phyloP scores from a whole-genome alignment of 768 basidiomycete species.

The Nidularia pulvinata region DNA sequence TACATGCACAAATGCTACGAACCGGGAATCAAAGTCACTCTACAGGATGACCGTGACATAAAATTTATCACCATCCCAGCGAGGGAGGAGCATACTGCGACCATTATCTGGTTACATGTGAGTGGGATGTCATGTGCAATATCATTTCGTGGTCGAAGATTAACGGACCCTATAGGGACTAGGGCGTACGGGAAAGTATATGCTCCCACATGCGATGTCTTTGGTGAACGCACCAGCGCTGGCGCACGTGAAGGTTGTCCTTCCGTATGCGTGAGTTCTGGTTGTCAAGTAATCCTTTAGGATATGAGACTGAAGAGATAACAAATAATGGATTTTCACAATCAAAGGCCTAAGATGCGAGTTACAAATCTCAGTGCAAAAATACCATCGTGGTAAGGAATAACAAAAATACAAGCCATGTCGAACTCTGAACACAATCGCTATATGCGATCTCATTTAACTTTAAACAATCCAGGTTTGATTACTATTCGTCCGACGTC shows the following conservation, averaged over 20 bases:
- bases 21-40: too few species aligned
- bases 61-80: too few species aligned
- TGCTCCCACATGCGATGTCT: too few species aligned
- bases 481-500: slow-evolving; percentile 48
- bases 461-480: slow-evolving; percentile 58
- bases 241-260: slow-evolving; percentile 66
- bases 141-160: too few species aligned
- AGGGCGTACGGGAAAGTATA: too few species aligned
- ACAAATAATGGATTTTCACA: background rate
- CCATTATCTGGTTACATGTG: too few species aligned
- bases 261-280: slow-evolving; percentile 53
- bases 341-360: slow-evolving; percentile 24
- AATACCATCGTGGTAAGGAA: slow-evolving; percentile 47
- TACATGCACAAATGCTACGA: too few species aligned
- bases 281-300: slow-evolving; percentile 8
- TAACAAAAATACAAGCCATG: slow-evolving; percentile 6
- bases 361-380: slow-evolving; percentile 19
- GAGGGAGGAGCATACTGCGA: too few species aligned
- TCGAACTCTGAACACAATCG: background rate
- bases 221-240: slow-evolving; percentile 21
- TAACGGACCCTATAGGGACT: too few species aligned
- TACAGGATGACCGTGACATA: too few species aligned
- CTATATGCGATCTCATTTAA: slow-evolving; percentile 28
- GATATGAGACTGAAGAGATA: background rate
- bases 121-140: too few species aligned